Conservation (phyloP, 441 rosid genomes). For the Populus hybrid region DNA sequence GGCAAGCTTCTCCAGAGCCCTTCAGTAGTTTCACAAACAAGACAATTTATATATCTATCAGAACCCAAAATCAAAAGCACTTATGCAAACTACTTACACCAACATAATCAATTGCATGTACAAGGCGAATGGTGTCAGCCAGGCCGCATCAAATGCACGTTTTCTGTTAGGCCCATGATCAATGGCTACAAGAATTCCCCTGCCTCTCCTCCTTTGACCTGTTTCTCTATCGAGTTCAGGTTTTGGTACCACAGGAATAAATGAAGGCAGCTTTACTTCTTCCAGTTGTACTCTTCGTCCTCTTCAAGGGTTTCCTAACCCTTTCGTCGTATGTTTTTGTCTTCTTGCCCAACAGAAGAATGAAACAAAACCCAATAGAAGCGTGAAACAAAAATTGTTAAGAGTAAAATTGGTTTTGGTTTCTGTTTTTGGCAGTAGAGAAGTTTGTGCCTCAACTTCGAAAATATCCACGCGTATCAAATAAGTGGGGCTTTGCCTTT, state of each 20-base stretch:
- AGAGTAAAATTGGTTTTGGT: no score
- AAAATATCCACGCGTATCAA: no score
- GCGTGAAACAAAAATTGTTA: no score
- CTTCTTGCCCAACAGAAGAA: not conserved
- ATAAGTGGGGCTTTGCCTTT: no score
- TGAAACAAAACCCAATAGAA: no score
- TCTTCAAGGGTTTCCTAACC: conserved; percentile 55
- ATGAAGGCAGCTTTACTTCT: conserved; percentile 55
- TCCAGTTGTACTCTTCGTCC: conserved; percentile 55
- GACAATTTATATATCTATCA: conserved; percentile 52
- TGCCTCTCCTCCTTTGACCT: conserved; percentile 75
- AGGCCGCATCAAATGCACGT: conserved; percentile 66
- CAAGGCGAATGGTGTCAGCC: conserved; percentile 78
- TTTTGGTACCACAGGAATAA: conserved; percentile 44
- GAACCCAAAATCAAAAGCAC: not conserved
- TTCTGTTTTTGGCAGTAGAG: no score
- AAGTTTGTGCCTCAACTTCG: no score
- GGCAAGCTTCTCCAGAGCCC: conserved; percentile 74
- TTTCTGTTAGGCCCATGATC: conserved; percentile 74
- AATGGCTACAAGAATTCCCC: conserved; percentile 49
- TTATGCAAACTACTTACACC: not conserved
- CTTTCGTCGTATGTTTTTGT: not conserved
- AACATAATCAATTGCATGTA: conserved; percentile 49
- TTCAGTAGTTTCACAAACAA: conserved; percentile 56
- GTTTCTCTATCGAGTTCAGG: conserved; percentile 75